phyloP scores from a whole-genome alignment of 2,329 filamentous ascomycete species.

The Hymenoscyphus fructigenus region DNA sequence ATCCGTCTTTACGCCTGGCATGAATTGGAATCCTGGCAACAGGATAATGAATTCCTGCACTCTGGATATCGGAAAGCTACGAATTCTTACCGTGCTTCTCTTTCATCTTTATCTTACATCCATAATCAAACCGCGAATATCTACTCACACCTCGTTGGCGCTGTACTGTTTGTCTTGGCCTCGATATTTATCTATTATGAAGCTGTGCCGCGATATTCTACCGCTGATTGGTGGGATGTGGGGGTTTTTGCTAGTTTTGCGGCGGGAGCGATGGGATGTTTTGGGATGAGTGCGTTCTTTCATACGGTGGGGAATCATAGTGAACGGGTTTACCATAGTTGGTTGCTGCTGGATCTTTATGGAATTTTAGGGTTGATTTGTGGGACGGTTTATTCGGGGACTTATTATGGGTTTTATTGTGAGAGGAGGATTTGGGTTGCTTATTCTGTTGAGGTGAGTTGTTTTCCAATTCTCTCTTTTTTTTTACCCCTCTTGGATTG shows the following conservation, averaged over 20 bases:
- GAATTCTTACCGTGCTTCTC: constrained; percentile 10
- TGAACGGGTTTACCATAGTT: constrained; percentile 12
- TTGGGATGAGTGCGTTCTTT: constrained; percentile 16
- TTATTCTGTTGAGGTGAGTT: constrained; percentile 24
- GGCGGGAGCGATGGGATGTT: constrained; percentile 11
- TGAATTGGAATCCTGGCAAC: constrained; percentile 14
- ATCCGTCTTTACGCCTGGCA: constrained; percentile 14
- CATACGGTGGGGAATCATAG: constrained; percentile 20
- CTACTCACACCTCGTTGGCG: constrained; percentile 9
- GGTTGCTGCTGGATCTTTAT: constrained; percentile 16
- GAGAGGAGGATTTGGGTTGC: constrained; percentile 19
- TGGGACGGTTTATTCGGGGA: constrained; percentile 21
- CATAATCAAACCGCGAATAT: constrained; percentile 16
- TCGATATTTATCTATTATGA: constrained; percentile 6
- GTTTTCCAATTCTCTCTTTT: not conserved
- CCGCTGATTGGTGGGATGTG: constrained; percentile 13
- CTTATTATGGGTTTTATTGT: constrained; percentile 27
- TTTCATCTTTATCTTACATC: constrained; percentile 9
- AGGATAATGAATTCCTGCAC: constrained; percentile 15
- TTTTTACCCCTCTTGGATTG: not conserved
- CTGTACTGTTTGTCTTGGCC: not conserved
- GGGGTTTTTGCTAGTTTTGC: constrained; percentile 9
- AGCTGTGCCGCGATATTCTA: constrained; percentile 9
- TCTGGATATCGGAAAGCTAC: constrained; percentile 11
- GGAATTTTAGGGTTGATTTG: constrained; percentile 17